Conservation (phyloP, 306 rosid genomes). For the Ormosia emarginata region DNA sequence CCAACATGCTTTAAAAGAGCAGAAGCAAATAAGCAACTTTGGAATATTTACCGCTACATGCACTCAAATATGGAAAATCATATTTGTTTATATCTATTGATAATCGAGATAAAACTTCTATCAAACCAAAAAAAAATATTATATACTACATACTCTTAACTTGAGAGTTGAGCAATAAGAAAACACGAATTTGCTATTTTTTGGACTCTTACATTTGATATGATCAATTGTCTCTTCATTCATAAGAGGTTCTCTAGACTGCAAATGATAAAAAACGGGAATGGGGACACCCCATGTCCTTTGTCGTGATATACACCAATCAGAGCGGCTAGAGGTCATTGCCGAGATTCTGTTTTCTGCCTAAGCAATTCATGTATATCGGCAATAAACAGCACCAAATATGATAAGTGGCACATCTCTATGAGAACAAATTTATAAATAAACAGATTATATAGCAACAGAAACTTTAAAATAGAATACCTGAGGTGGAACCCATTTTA, state of each 20-base stretch:
- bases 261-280: conserved; percentile 91
- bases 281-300: conserved; percentile 99
- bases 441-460: neutral
- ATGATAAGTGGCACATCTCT: conserved; percentile 9
- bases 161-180: conserved; percentile 6
- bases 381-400: conserved; percentile 7
- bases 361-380: conserved; percentile 44
- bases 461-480: conserved; percentile 41
- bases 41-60: conserved; percentile 1
- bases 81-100: neutral
- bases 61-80: conserved; percentile 14
- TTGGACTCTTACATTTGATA: conserved; percentile 62
- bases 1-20: conserved; percentile 16
- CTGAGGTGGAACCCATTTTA: conserved; percentile 96
- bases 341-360: conserved; percentile 94
- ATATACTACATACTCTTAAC: neutral
- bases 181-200: neutral
- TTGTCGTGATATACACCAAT: conserved; percentile 99
- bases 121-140: neutral
- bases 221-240: conserved; percentile 83
- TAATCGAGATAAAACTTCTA: neutral
- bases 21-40: conserved; percentile 10
- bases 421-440: neutral
- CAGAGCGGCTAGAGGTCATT: conserved; percentile 90
- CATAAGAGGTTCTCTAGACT: conserved; percentile 89